Evolutionary conservation across 495 filamentous ascomycete genomes (phyloP), one percentile per base, ranked within the genome.

Genomic region (Neurospora discreta): DNA sequence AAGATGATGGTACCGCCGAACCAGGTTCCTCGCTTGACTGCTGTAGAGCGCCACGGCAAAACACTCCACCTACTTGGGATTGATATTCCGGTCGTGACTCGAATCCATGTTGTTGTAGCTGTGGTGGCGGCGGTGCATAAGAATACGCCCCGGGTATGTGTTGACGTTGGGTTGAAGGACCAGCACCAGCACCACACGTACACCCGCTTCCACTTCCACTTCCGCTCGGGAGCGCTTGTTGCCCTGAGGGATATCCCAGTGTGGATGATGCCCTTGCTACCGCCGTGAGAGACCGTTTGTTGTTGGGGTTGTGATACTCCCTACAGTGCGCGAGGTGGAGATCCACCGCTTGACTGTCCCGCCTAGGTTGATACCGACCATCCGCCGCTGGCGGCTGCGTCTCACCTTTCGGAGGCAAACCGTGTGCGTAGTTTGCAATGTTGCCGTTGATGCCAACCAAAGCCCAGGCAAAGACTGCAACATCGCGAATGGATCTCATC

Each of bases 381-480:
- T 65, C 52, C 52, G 26, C 52, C 23, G 23, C 11, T 13, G 82
- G 82, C 0, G 90, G 90, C 68, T 86, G 84, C 26, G 88, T 82
- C 72, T 89, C 86, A 39, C 88, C 88, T 10, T 79, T 81, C 3
- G 90, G 88, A 1, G 90, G 89, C 30, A 83, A 84, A n/a, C 91
- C 91, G 16, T 81, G 83, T 69, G 86, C 83, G 73, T 89, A 92
- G 39, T 87, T 83, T 11, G 90, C 89, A 36, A 95, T 76, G 18
- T 87, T 89, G 3, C 90, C 90, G 78, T 96, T 96, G 81, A 95
- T 96, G 18, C 92, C 92, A 3, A 89, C 87, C 30, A 95, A 80
- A 6, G 89, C 89, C 92, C 91, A 95, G 16, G 92, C 91, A 76
- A 95, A 94, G 39, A 93, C 90, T 20, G 92, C 93, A 39, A 93